Base-by-base conservation (phyloP, 768 basidiomycete genomes). In the Phanerochaete sordida region DNA sequence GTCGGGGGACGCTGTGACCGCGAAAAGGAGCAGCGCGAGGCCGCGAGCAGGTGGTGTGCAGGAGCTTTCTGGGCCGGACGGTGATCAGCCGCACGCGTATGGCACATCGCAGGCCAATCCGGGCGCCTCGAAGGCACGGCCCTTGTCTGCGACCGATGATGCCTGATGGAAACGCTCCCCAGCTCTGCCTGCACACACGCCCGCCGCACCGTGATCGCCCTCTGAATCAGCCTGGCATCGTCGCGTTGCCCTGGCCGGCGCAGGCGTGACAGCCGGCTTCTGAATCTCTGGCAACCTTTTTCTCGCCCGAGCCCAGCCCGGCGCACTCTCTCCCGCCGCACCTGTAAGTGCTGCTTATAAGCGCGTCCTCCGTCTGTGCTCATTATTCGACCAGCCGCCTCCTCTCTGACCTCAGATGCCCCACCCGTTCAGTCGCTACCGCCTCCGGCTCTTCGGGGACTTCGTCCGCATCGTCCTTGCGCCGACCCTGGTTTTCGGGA, bases 401-500 rank as follows among this genome's bases (percentile, higher is more conserved):
- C 33, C 6, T 19, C 39, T 43, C 35, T 26, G 27, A 11, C n/a
- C 26, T 37, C 44, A 55, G 57, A 39, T 55, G 33, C 56, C 56
- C 26, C 66, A 67, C 56, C 66, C 66, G 16, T 62, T 58, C 62
- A 60, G 64, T 43, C 59, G 56, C 56, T 85, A 84, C 68, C 83
- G 85, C 45, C 66, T 74, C 13, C 77, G 85, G 37, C 73, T 86
- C 56, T 66, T 80, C 57, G 66, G 68, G 44, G 85, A 86, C 66
- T 65, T 86, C 33, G 65, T 70, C 39, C 74, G 70, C 15, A 72
- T 76, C 24, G 31, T 81, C 23, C 68, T 77, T 21, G 63, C 79
- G 0, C 84, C 84, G 58, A 75, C 73, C 16, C 31, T 77, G 21
- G 60, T 70, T 4, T 69, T 84, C 45, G 49, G 65, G 60, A n/a